A percentile compares a stretch with the other conserved stretches of the same genome.
These are phyloP conservation scores for Hyphopichia khmerensis DNA, from an alignment of 1,139 yeast species.

Conservation along the genomic window DNA sequence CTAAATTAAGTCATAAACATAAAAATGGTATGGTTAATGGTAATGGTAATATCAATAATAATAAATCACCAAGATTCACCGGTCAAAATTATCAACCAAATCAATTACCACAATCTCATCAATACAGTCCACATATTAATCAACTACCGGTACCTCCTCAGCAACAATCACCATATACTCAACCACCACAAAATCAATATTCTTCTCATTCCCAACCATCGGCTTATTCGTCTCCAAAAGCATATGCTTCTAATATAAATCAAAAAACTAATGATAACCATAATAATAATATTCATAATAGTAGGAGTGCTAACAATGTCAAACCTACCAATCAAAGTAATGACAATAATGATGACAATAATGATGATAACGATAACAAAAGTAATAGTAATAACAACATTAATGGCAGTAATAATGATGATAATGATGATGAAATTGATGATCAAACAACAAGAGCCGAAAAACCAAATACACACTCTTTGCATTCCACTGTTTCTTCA, in stretches of 20 bases:
- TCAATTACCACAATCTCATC: conserved; percentile 9
- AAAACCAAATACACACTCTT: not conserved
- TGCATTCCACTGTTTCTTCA: not conserved
- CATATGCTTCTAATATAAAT: conserved; percentile 4
- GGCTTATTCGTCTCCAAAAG: not conserved
- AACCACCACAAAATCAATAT: conserved; percentile 2
- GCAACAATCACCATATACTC: conserved; percentile 8
- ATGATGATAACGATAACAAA: conserved; percentile 2
- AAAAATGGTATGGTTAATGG: not conserved
- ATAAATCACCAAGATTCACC: not conserved
- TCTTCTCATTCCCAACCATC: not conserved
- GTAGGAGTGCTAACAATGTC: conserved; percentile 3
- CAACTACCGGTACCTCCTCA: conserved; percentile 1
- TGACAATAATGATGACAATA: conserved; percentile 1
- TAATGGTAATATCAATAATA: conserved; percentile 1
- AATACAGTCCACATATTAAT: conserved; percentile 2
- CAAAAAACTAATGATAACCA: conserved; percentile 8
- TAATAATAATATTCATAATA: not conserved
- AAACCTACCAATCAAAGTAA: not conserved
- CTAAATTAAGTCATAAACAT: conserved; percentile 2
- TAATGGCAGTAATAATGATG: conserved; percentile 1
- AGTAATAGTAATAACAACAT: not conserved
- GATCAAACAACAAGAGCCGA: not conserved
- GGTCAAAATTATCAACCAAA: conserved; percentile 1
- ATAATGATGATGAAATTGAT: not conserved